These are phyloP conservation scores for Stylonectria norvegica DNA, from an alignment of 2,329 filamentous ascomycete genomes.

Conservation along the genomic window DNA sequence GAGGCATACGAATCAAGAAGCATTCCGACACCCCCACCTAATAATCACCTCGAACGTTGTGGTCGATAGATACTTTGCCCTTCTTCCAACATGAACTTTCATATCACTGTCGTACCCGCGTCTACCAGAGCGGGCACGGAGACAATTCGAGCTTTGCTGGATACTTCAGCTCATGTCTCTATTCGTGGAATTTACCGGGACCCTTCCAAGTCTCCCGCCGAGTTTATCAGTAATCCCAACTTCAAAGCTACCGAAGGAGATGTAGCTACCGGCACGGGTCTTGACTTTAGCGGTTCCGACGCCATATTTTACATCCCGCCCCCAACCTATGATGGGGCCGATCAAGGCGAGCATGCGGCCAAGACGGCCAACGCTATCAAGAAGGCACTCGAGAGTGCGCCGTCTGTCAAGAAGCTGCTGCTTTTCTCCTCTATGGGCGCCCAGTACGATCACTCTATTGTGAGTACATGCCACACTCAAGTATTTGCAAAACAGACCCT, in stretches of 20 bases:
- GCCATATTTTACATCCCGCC: conserved; percentile 35
- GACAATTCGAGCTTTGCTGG: conserved; percentile 28
- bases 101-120: conserved; percentile 33
- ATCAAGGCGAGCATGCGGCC: conserved; percentile 25
- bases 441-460: conserved; percentile 29
- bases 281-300: conserved; percentile 30
- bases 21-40: not conserved
- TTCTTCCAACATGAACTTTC: conserved; percentile 23
- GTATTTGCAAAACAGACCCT: no score
- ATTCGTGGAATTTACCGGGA: conserved; percentile 33
- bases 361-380: conserved; percentile 9
- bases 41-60: no score
- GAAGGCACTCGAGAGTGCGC: conserved; percentile 15
- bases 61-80: no score
- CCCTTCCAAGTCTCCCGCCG: conserved; percentile 25
- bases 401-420: conserved; percentile 20
- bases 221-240: conserved; percentile 26
- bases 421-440: conserved; percentile 30
- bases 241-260: conserved; percentile 32
- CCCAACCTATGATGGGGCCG: conserved; percentile 24
- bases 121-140: conserved; percentile 32
- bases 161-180: conserved; percentile 13
- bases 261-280: conserved; percentile 19
- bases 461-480: conserved; percentile 21
- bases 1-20: not conserved